Evolutionary conservation across 768 basidiomycete species (phyloP), one percentile per base, ranked within the genome.

Genomic region (Leccinum broughii): DNA sequence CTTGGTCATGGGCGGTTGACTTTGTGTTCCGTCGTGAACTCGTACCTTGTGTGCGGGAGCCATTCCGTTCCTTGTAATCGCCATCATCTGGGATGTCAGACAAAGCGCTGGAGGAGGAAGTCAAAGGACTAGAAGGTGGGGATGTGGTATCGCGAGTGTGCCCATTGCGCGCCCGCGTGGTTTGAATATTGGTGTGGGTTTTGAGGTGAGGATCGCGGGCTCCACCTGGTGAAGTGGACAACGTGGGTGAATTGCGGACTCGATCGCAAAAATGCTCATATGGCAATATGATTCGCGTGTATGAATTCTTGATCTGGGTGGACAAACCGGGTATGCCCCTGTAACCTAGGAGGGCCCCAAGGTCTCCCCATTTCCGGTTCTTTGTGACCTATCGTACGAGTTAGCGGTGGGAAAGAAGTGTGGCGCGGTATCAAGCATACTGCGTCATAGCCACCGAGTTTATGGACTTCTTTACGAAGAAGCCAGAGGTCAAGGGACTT

Each of bases 401-500:
- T 74, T 69, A 73, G 69, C 62, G 71, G 63, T 62, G 56, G 24
- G 30, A 64, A 67, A 62, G 61, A 64, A 64, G 56, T 51, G 60
- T 56, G 60, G 50, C 14, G 58, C 50, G 57, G 51, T 24, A 59
- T n/a, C 35, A 60, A 57, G 74, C 84, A 75, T 78, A 96, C 95
- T 60, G 82, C 83, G 51, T 93, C 89, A 71, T 89, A 92, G 39
- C 97, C 96, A 60, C 96, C 97, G 44, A 90, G 73, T 64, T 88
- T 88, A 52, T 90, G 86, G 28, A 98, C 96, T 73, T 96, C 95
- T 75, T 92, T 96, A 60, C 95, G 81, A 62, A 99, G 77, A 59
- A 89, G 83, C 93, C 94, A 98, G 17, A 99, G 80, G 79, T 99
- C 97, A 55, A 99, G 79, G 2, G 93, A 84, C 70, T 93, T 92